Base-by-base conservation (phyloP, 1,139 yeast genomes). In the Pichiaceae sp. region DNA sequence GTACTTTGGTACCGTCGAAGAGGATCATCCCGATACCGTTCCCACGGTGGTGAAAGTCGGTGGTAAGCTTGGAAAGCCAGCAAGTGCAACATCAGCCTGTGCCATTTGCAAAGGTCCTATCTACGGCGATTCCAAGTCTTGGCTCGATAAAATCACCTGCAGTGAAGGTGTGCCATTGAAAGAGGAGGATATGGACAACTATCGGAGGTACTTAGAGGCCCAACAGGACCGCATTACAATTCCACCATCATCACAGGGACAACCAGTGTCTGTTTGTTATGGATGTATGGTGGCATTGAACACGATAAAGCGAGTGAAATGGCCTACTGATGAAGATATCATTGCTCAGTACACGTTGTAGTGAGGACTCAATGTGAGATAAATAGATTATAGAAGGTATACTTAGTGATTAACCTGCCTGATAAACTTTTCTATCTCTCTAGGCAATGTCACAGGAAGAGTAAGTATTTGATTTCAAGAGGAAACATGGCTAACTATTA, bases 31-130 rank as follows among this genome's bases (percentile, higher is more conserved):
- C 0, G 86, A 94, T 36, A 86, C 93, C 3, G 91, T 93, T 2
- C 82, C 96, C 0, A 89, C 98, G 0, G 97, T 91, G 16, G 89
- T 87, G 11, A 78, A 85, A 45, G 89, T 95, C 0, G 95, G 94
- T 9, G 79, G 78, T 36, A 89, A 91, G 56, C 62, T 91, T 35
- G 75, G 75, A 1, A 70, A 70, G 8, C 86, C 85, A 3, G 21
- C 27, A 3, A 21, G 37, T 19, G 30, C 29, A 3, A 24, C 31
- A 15, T 29, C 33, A 11, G 15, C n/a, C 3, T 83, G 93, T 56
- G 59, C 60, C 29, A 50, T 78, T 1, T 81, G 89, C 55, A 68
- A 67, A 8, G 64, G 60, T 19, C 59, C 56, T 3, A 67, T 79
- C 4, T 70, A 70, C 45, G 66, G 67, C 31, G 71, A 77, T 47